Evolutionary conservation across 1,284 basidiomycete species (phyloP).

Genomic region (Malassezia caprae): DNA sequence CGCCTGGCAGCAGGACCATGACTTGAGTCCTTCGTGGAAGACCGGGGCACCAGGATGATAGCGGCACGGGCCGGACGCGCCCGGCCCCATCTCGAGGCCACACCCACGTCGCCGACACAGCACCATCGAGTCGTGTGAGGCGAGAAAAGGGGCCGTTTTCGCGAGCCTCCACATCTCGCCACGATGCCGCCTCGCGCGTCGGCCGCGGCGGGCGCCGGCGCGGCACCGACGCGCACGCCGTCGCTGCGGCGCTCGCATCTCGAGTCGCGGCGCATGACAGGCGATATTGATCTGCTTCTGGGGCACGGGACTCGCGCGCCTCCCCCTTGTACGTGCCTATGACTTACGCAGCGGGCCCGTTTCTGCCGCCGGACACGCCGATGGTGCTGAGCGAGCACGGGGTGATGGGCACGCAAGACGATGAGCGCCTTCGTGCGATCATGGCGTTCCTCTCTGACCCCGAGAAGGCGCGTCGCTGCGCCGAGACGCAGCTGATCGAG

Average conservation of each 20-base stretch:
- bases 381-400: neutral
- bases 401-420: neutral
- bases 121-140: constrained; percentile 22
- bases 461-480: constrained; percentile 12
- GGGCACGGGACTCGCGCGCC: neutral
- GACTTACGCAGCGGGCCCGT: neutral
- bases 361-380: constrained; percentile 6
- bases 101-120: constrained; percentile 43
- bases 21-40: constrained; percentile 47
- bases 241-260: constrained; percentile 10
- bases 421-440: constrained; percentile 9
- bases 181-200: neutral
- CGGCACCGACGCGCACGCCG: neutral
- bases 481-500: constrained; percentile 5
- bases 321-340: neutral
- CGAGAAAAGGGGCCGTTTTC: neutral
- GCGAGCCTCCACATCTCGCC: neutral
- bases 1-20: constrained; percentile 47
- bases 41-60: constrained; percentile 45
- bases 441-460: constrained; percentile 13
- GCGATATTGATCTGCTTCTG: neutral
- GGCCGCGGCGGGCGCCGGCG: neutral
- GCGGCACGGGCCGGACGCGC: constrained; percentile 21
- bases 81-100: constrained; percentile 30
- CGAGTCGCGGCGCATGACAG: constrained; percentile 10